phyloP scores from a whole-genome alignment of 176 grass and related monocot species.

The Musa schizocarpa region DNA sequence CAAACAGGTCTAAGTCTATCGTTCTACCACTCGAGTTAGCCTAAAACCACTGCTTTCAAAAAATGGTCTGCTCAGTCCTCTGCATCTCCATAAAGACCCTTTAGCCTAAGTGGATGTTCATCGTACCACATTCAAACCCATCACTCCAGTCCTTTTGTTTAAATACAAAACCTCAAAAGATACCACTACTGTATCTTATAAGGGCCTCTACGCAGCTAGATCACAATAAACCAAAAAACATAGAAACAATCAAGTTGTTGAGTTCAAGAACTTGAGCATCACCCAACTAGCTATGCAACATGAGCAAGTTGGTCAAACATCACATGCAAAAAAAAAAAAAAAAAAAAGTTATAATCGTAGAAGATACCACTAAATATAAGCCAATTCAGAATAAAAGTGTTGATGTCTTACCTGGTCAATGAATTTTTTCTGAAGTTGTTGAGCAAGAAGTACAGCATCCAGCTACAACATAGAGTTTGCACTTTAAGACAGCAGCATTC shows the following conservation, averaged over 20 bases:
- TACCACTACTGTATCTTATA: neutral
- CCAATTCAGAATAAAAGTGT: neutral
- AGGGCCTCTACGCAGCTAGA: neutral
- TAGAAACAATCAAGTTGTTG: neutral
- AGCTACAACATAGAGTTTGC: slow-evolving; percentile 35
- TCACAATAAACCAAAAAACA: neutral
- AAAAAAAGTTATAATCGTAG: neutral
- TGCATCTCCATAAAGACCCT: neutral
- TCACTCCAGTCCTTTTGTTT: neutral
- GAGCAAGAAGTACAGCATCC: slow-evolving; percentile 77
- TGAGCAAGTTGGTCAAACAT: neutral
- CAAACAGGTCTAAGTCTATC: too few species aligned
- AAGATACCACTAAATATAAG: neutral
- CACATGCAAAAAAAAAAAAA: too few species aligned
- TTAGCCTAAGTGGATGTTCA: neutral
- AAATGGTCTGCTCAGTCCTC: neutral
- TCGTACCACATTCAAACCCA: neutral
- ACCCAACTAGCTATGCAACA: neutral
- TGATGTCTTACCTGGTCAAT: slow-evolving; percentile 53
- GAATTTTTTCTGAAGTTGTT: slow-evolving; percentile 77
- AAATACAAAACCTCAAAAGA: neutral
- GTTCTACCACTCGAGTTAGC: neutral
- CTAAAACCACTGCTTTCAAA: neutral
- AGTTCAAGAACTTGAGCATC: too few species aligned
- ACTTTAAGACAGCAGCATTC: neutral